Evolutionary conservation across 805 yeast species (phyloP), one percentile per base, ranked within the genome.

Genomic region (Ogataea paradorogensis): DNA sequence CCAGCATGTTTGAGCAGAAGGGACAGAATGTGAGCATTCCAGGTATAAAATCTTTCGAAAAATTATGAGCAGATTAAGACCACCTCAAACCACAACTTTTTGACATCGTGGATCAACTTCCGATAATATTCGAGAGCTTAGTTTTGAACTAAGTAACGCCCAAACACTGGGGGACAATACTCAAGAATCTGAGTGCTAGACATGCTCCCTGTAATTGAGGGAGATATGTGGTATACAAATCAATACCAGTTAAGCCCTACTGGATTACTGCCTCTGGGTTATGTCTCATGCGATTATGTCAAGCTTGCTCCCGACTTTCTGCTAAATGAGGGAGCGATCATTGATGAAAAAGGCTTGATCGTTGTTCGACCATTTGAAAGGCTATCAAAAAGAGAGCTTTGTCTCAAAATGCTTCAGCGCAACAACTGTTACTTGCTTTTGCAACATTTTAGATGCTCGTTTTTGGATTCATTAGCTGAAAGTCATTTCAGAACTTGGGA

Each of bases 1-100:
- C 71, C 15, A 93, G 73, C 95, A 93, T 85, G 53, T 91, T 91
- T 14, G 95, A 80, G 62, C 99, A 91, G 57, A 83, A 77, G 5
- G 98, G 99, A 58, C 99, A 91, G 61, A 91, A 91, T 1, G 97
- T 86, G 38, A 91, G 71, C 99, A 91, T 91, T 5, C 31, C 41
- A 15, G 24, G 3, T 16, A 1, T 5, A 26, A 18, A 4, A 28
- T 13, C 5, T 23, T 15, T n/a, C 13, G 15, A 33, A 29, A 25
- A 31, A 26, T 13, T 27, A 15, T 15, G 30, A 29, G 5, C 7
- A 18, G 9, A 28, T 15, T 28, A 15, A 11, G 25, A 9, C 10
- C 25, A 23, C 25, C 25, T 23, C 9, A 23, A 11, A 23, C 25
- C 25, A 23, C 20, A 18, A 18, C 6, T 18, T n/a, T 18, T 18